These are phyloP conservation scores for Talaromyces sp. DNA, from an alignment of 2,329 filamentous ascomycete species.

Conservation along the genomic window DNA sequence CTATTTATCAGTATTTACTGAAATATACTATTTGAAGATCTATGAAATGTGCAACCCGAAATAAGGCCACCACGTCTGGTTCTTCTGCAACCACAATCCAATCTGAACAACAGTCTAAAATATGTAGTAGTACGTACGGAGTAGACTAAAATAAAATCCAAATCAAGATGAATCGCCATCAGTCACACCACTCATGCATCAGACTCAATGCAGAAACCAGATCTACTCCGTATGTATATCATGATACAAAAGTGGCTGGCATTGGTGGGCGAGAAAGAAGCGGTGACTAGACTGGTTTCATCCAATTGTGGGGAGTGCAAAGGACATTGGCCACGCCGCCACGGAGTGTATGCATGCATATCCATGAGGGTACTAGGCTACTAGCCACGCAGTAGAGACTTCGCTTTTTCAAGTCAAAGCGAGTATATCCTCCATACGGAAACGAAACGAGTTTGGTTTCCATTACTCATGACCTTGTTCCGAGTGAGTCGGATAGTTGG, in stretches of 20 bases:
- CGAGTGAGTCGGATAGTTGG: no score
- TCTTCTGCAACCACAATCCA: not conserved
- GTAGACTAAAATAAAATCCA: not conserved
- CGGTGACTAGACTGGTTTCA: constrained; percentile 5
- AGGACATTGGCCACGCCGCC: not conserved
- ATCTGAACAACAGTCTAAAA: not conserved
- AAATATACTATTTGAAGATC: not conserved
- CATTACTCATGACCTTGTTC: no score
- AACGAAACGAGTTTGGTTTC: no score
- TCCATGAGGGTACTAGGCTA: not conserved
- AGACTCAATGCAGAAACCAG: not conserved
- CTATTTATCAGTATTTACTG: not conserved
- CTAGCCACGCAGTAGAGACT: no score
- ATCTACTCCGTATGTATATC: not conserved
- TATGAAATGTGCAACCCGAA: not conserved
- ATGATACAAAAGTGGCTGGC: constrained; percentile 1
- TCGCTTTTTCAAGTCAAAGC: no score
- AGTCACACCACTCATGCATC: constrained; percentile 3
- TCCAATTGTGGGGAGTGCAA: not conserved
- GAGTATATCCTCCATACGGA: no score
- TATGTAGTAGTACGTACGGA: not conserved
- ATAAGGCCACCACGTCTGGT: not conserved
- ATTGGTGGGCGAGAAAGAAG: not conserved
- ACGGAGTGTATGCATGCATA: not conserved
- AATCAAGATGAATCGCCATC: not conserved